A percentile compares a stretch with the other conserved stretches of the same genome.
phyloP scores from a whole-genome alignment of 345 rosid species.

The Iberis pinnata region DNA sequence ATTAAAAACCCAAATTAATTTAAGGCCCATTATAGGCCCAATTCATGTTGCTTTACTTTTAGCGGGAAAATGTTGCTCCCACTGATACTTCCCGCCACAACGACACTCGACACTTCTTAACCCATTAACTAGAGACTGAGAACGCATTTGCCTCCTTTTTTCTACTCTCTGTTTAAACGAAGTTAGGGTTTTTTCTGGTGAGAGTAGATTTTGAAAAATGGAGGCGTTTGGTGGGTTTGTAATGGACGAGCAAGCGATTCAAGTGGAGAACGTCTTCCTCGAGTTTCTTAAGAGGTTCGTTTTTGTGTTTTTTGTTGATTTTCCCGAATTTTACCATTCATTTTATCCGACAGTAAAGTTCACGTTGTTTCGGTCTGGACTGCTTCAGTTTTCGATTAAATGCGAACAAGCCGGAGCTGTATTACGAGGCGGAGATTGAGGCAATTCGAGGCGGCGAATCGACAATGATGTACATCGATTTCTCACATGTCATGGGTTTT shows the following conservation, averaged over 20 bases:
- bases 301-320: not conserved
- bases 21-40: constrained; percentile 23
- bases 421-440: constrained; percentile 68
- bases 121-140: not conserved
- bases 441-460: constrained; percentile 66
- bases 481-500: constrained; percentile 76
- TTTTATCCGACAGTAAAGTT: too few species aligned
- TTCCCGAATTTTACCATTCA: too few species aligned
- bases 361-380: not conserved
- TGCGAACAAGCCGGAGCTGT: constrained; percentile 40
- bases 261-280: constrained; percentile 80
- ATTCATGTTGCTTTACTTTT: not conserved
- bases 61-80: constrained; percentile 26
- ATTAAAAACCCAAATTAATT: not conserved
- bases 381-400: constrained; percentile 52
- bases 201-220: constrained; percentile 29
- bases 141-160: not conserved
- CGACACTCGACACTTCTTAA: not conserved
- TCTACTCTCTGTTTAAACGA: constrained; percentile 2
- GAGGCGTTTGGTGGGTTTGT: constrained; percentile 64
- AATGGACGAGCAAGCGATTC: constrained; percentile 72
- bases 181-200: constrained; percentile 16
- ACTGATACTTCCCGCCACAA: constrained; percentile 31
- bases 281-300: constrained; percentile 78
- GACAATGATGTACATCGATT: constrained; percentile 75